Conservation (phyloP, 2,329 filamentous ascomycete species). For the Stagonosporopsis cucurbitacearum region DNA sequence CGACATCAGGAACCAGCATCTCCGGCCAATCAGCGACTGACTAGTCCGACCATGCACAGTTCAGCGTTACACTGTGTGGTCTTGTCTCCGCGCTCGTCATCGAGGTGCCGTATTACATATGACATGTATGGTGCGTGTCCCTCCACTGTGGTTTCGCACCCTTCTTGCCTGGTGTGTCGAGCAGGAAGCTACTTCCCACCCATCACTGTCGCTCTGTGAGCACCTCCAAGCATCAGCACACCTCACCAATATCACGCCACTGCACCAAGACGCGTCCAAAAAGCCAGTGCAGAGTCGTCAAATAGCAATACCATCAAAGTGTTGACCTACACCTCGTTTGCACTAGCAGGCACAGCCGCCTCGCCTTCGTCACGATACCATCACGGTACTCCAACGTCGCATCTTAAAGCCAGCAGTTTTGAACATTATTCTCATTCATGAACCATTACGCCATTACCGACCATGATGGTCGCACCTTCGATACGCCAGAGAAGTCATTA, state of each 20-base stretch:
- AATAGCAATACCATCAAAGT: neutral
- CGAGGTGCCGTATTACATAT: neutral
- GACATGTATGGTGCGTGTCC: too few relatives aligned
- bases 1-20: slow-evolving; percentile 20
- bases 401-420: neutral
- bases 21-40: slow-evolving; percentile 23
- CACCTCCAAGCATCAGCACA: too few relatives aligned
- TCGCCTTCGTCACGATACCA: slow-evolving; percentile 22
- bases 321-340: neutral
- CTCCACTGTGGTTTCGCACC: neutral
- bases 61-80: slow-evolving; percentile 11
- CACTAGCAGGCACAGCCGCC: too few relatives aligned
- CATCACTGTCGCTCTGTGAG: too few relatives aligned
- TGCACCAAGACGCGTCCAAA: too few relatives aligned
- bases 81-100: slow-evolving; percentile 24
- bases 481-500: slow-evolving; percentile 25
- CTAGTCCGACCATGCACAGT: neutral
- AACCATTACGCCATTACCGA: slow-evolving; percentile 18
- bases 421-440: slow-evolving; percentile 12
- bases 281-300: too few relatives aligned
- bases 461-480: slow-evolving; percentile 19
- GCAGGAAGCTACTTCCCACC: too few relatives aligned
- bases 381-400: slow-evolving; percentile 21
- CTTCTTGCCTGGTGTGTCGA: neutral
- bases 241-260: too few relatives aligned